phyloP scores from a whole-genome alignment of 2,329 filamentous ascomycete species.

The Pyrenophora graminea region DNA sequence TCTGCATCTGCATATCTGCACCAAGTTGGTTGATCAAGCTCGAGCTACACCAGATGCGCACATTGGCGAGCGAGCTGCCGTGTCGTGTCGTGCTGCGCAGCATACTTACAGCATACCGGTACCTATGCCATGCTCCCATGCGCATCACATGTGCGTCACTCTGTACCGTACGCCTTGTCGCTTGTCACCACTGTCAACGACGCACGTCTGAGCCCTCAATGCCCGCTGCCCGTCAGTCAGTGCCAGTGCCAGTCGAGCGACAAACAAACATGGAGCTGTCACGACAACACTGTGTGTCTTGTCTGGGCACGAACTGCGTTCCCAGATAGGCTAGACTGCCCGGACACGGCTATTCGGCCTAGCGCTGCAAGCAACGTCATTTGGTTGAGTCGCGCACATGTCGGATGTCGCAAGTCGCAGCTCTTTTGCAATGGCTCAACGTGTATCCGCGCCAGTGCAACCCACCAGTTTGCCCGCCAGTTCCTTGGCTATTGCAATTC shows the following conservation, averaged over 20 bases:
- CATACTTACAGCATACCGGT: not conserved
- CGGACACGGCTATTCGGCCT: slow-evolving; percentile 8
- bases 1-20: not conserved
- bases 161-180: too few species aligned
- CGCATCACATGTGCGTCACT: not conserved
- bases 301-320: too few species aligned
- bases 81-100: not conserved
- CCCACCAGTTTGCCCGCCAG: not conserved
- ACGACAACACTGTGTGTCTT: not conserved
- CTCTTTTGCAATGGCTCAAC: not conserved
- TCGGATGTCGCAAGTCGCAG: slow-evolving; percentile 4
- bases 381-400: slow-evolving; percentile 5
- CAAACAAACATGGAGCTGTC: not conserved
- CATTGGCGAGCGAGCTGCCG: not conserved
- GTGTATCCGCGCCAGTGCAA: slow-evolving; percentile 2
- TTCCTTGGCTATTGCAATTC: slow-evolving; percentile 6
- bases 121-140: not conserved
- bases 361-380: slow-evolving; percentile 19
- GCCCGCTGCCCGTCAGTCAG: not conserved
- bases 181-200: too few species aligned
- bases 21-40: not conserved
- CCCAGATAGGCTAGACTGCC: slow-evolving; percentile 7
- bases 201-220: too few species aligned
- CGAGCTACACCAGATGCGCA: slow-evolving; percentile 4
- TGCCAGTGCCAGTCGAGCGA: too few species aligned